These are phyloP conservation scores for Digitaria exilis DNA, from an alignment of 202 grass and related monocot species.

Conservation along the genomic window DNA sequence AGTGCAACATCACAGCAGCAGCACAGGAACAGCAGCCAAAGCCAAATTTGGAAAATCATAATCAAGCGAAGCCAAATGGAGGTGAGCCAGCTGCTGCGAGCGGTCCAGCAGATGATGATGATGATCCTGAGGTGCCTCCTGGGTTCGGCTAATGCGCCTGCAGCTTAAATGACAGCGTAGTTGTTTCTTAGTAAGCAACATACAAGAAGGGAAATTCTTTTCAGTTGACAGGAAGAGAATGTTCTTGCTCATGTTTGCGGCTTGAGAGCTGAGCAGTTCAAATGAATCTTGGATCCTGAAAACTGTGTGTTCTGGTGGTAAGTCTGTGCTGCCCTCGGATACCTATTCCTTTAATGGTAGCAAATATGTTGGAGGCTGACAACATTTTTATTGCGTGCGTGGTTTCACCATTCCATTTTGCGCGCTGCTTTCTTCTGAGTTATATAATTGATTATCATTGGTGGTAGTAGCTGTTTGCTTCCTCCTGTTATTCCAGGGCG, in stretches of 20 bases:
- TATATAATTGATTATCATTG: too few relatives aligned
- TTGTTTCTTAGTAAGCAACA: slow-evolving; percentile 7
- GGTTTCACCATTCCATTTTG: background rate
- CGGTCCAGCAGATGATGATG: slow-evolving; percentile 17
- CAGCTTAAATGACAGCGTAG: background rate
- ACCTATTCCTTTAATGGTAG: background rate
- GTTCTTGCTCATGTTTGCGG: slow-evolving; percentile 14
- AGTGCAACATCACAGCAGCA: background rate
- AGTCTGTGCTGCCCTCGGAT: background rate
- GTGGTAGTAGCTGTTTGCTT: background rate
- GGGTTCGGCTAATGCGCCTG: slow-evolving; percentile 60
- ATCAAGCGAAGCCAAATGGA: slow-evolving; percentile 36
- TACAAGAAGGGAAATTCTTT: background rate
- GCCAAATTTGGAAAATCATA: slow-evolving; percentile 23
- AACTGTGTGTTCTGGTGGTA: background rate
- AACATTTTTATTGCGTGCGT: background rate
- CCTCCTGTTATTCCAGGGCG: background rate
- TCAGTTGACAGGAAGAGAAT: slow-evolving; percentile 10
- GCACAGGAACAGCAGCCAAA: background rate
- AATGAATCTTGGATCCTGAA: slow-evolving; percentile 13
- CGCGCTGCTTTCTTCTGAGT: background rate
- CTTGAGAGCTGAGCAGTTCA: background rate
- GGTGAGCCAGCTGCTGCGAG: slow-evolving; percentile 22
- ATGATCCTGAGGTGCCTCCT: slow-evolving; percentile 64
- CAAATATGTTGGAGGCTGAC: slow-evolving; percentile 1